Evolutionary conservation across 768 basidiomycete genomes (phyloP), one percentile per base, ranked within the genome.

Genomic region (Xerocomus potaroensis): DNA sequence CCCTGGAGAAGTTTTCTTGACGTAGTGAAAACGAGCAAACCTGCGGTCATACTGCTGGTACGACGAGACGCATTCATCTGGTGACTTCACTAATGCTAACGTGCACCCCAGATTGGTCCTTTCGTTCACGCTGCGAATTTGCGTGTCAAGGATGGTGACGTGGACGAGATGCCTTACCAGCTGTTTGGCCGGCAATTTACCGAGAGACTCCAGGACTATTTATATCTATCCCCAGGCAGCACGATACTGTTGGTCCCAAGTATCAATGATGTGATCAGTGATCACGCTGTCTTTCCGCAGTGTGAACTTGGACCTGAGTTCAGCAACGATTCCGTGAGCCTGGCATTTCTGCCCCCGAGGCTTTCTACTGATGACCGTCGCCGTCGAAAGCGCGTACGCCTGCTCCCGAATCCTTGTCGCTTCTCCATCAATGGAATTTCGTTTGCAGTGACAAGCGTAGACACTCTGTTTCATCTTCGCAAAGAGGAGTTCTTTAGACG

Each of bases 271-370:
- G 62, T 96, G 22, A 69, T 90, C 50, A 87, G 80, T 57, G 69
- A 76, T 31, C 91, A 95, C 60, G 77, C 79, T 8, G 90, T 87
- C 14, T 96, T 84, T 65, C 96, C 96, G 1, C 96, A 99, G 57
- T 68, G 73, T 45, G 82, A 82, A 46, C 60, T 88, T 35, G 61
- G 64, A n/a, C 45, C 63, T 11, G 68, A 70, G 22, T 61, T 80
- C 7, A 61, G 64, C 26, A 57, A 55, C n/a, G 75, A 85, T 62
- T 66, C 78, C 2, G 87, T 87, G 50, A 54, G 79, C 62, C 3
- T 38, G 41, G 14, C 26, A 44, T 41, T 19, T 26, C 24, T 41
- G 26, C 18, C 14, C 30, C 21, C 35, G 22, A 4, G 18, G 5
- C 23, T 8, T 4, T 26, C 14, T 24, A 21, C 11, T 49, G 27